Base-by-base conservation (phyloP, 1,139 yeast species). In the Blastobotrys elegans region DNA sequence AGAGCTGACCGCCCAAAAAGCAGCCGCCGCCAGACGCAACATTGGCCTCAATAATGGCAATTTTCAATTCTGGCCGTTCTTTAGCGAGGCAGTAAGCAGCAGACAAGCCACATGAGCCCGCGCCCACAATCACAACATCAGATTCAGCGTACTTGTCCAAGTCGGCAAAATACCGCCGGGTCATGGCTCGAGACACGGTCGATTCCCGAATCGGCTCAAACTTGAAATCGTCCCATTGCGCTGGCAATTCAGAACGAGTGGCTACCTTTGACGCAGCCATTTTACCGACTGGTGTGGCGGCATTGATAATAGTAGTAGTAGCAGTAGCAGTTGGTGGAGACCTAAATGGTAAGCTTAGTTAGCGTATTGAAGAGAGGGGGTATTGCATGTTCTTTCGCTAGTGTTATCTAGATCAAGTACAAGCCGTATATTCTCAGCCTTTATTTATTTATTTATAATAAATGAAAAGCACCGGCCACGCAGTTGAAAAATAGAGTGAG, bases 11-110 rank as follows among this genome's bases (percentile, higher is more conserved):
- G 49, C 88, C 88, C 45, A 84, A 70, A 83, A 86, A 82, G 53
- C 85, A 81, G 22, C 92, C 92, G 54, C 92, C 92, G 53, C 92
- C 92, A 50, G 86, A 84, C 24, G 86, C 76, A 24, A 84, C 88
- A 54, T 77, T 76, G 35, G 88, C 83, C 67, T 84, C 92, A 53
- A 84, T 75, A 54, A 82, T 80, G 50, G 89, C 88, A 55, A 84
- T 79, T 64, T 80, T 83, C 60, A 84, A 71, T 54, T 84, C 89
- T 11, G 92, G 92, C 65, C 90, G 77, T 60, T 82, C 77, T 65
- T 77, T 81, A 44, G 85, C 89, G 60, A 84, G 71, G 31, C 77
- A 78, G 60, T 79, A 84, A 22, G 90, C 92, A 31, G 89, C 85
- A 44, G 85, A 77, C 24, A 84, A 72, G 41, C 92, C 92, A 37